Conservation (phyloP, 208 protist genomes). For the Leishmania gerbilli region DNA sequence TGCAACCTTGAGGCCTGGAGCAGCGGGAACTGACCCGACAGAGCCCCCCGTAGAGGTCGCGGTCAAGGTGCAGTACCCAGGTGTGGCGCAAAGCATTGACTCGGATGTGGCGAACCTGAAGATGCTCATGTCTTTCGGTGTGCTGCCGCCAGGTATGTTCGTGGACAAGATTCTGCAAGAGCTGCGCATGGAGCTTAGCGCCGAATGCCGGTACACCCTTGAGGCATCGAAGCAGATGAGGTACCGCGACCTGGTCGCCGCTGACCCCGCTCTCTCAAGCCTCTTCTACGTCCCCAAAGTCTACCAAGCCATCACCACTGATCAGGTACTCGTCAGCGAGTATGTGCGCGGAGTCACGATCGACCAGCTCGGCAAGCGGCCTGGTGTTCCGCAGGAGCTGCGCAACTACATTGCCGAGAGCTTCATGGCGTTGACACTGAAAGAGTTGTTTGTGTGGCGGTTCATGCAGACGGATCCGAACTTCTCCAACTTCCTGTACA, state of each 20-base stretch:
- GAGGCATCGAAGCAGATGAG: constrained; percentile 72
- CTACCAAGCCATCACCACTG: constrained; percentile 51
- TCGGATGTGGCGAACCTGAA: constrained; percentile 91
- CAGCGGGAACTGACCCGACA: constrained; percentile 32
- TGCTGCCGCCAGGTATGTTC: constrained; percentile 82
- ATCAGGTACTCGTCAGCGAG: constrained; percentile 70
- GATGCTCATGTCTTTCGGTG: constrained; percentile 70
- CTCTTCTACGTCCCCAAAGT: constrained; percentile 79
- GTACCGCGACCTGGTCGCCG: constrained; percentile 50
- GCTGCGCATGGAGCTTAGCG: constrained; percentile 66
- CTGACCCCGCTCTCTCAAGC: constrained; percentile 38
- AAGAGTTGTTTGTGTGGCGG: constrained; percentile 94
- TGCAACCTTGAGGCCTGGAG: constrained; percentile 54
- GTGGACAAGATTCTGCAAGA: constrained; percentile 82
- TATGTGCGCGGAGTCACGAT: constrained; percentile 68
- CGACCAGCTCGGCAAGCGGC: constrained; percentile 50
- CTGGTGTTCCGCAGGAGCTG: constrained; percentile 62
- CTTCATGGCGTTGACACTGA: constrained; percentile 85
- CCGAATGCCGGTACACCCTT: constrained; percentile 73
- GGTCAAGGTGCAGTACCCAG: constrained; percentile 91
- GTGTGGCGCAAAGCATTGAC: constrained; percentile 86
- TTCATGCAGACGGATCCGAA: constrained; percentile 98
- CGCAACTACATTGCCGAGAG: constrained; percentile 79
- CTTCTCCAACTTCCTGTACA: constrained; percentile 96
- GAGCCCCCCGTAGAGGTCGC: constrained; percentile 81